Base-by-base conservation (phyloP, 2,329 filamentous ascomycete species). In the Phaeoacremonium minimum region DNA sequence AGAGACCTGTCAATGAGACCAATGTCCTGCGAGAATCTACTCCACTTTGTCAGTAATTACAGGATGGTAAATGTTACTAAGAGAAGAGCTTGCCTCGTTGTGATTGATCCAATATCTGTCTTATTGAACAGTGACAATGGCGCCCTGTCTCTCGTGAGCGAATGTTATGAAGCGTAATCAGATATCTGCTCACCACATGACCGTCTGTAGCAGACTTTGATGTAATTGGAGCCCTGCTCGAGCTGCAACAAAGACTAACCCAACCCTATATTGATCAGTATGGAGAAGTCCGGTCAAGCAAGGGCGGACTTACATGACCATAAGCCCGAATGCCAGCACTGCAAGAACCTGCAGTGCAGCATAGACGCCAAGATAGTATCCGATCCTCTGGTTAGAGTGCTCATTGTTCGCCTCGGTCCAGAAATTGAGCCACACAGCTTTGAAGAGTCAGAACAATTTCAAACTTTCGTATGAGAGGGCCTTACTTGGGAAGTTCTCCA, bases 361-460 rank as follows among this genome's bases (percentile, higher is more conserved):
- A 26, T 63, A 66, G 4, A 65, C 47, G 1, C 60, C 60, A 4
- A 63, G 47, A 44, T 60, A 66, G 32, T 57, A 54, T 3, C 58
- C 61, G 5, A 59, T 37, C 2, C 47, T 42, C n/a, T 46, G 41
- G 48, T 69, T 64, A 1, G 64, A 63, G 15, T 55, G 44, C 1
- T 46, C 35, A 4, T 56, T 34, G 13, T 47, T 48, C 7, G 36
- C 40, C 18, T 46, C 46, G 5, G 52, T 45, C 53, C 53, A 56
- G 43, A 49, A 55, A 33, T 54, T 53, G 14, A 56, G 31, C 53
- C 53, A 56, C 6, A 56, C 38, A 35, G 42, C 51, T 48, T 14
- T 12, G 8, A n/a, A n/a, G n/a, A n/a, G n/a, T n/a, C n/a, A n/a
- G n/a, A n/a, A n/a, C n/a, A n/a, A n/a, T n/a, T n/a, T n/a, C n/a